Base-by-base conservation (phyloP, 805 yeast genomes). In the Jamesozyma jinghongensis region DNA sequence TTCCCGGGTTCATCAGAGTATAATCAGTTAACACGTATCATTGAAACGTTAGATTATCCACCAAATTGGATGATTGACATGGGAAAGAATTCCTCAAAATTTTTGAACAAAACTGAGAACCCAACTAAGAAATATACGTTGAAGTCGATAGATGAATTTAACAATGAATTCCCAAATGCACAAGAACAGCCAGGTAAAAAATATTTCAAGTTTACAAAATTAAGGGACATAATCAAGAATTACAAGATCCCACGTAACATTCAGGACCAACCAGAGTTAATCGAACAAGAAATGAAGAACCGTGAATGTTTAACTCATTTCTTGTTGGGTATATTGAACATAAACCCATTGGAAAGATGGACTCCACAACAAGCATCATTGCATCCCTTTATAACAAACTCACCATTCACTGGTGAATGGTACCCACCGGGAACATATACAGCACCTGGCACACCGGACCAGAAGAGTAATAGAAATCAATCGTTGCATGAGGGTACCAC, bases 31-130 rank as follows among this genome's bases (percentile, higher is more conserved):
- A 70, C 77, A 46, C 78, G 95, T 50, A 87, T 92, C 30, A 76
- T 81, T 3, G 81, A 81, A 33, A 82, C 87, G 68, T 61, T 90
- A 44, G 96, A 94, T 0, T 61, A 68, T 47, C 98, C 98, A 19
- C 97, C 96, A 10, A 67, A 81, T 19, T 94, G 96, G 85, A 92
- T 92, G 98, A 70, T 90, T 49, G 97, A 90, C 48, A 86, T 85
- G 78, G 98, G 97, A 20, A 81, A 85, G 49, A 86, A 81, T 59
- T 71, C 95, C 1, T 63, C 70, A 35, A 76, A 79, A 50, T 92
- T 82, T 51, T 56, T 52, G 59, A 63, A 34, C 33, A 46, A 56
- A 61, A 22, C 45, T 49, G 31, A 38, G 41, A 25, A 44, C 3
- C 35, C 44, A 14, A 37, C 39, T 7, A 17, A 17, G 29, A 47